phyloP scores from a whole-genome alignment of 2,329 filamentous ascomycete genomes.

The Fusarium ambrosium region DNA sequence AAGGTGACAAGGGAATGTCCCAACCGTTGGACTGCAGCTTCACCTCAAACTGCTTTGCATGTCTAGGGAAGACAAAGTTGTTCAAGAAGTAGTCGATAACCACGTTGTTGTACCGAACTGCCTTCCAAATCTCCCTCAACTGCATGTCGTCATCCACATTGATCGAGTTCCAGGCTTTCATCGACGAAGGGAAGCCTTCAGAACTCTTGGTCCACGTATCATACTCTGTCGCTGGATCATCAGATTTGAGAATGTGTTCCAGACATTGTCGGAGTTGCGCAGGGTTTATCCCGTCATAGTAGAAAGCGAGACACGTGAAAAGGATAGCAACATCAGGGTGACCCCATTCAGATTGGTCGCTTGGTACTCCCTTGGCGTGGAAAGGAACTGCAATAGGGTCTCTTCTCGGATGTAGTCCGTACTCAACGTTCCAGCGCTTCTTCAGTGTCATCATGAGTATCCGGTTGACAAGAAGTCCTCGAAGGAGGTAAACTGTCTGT shows the following conservation, averaged over 20 bases:
- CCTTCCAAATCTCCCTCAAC: conserved; percentile 64
- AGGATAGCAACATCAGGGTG: conserved; percentile 77
- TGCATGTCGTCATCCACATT: conserved; percentile 72
- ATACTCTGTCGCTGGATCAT: conserved; percentile 71
- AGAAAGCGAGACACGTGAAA: conserved; percentile 76
- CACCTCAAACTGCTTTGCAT: conserved; percentile 74
- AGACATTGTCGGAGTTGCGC: conserved; percentile 66
- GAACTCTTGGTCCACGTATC: conserved; percentile 63
- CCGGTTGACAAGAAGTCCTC: conserved; percentile 72
- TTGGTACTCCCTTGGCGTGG: conserved; percentile 65
- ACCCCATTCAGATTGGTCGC: conserved; percentile 74
- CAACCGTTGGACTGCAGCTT: conserved; percentile 77
- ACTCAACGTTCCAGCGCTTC: conserved; percentile 78
- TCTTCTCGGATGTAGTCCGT: conserved; percentile 68
- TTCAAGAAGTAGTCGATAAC: conserved; percentile 74
- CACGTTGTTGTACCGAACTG: conserved; percentile 62
- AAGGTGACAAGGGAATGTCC: conserved; percentile 70
- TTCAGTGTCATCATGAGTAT: conserved; percentile 72
- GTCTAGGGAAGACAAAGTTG: conserved; percentile 74
- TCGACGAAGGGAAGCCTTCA: conserved; percentile 59
- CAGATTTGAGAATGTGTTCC: conserved; percentile 63
- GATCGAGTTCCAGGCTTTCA: conserved; percentile 69
- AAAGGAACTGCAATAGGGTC: conserved; percentile 71
- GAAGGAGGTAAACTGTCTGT: conserved; percentile 65
- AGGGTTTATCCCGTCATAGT: conserved; percentile 69